phyloP scores from a whole-genome alignment of 169 alveolate genomes.

The Plasmodium coatneyi region DNA sequence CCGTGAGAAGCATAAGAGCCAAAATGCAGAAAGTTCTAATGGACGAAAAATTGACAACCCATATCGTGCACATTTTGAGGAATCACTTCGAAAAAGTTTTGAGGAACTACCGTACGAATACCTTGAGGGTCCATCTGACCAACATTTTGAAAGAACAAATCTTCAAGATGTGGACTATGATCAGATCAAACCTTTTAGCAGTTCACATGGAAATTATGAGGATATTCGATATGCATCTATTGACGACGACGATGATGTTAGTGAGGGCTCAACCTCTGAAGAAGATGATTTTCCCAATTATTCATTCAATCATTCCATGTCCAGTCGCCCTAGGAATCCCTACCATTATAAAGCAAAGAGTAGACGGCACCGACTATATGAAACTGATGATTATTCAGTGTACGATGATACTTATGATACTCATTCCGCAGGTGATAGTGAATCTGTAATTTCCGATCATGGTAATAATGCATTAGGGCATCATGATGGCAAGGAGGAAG shows the following conservation, averaged over 20 bases:
- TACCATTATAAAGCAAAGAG: background rate
- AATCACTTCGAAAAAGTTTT: background rate
- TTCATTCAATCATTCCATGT: background rate
- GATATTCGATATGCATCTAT: background rate
- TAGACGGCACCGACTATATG: background rate
- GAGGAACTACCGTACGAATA: background rate
- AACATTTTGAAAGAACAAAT: background rate
- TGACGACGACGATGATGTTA: conserved; percentile 12
- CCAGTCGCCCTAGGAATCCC: background rate
- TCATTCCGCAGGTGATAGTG: background rate
- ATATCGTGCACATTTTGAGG: background rate
- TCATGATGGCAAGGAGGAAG: background rate
- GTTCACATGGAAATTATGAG: background rate
- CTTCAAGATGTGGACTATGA: background rate
- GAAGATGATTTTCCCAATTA: background rate
- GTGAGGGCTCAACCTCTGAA: conserved; percentile 4
- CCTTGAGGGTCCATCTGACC: background rate
- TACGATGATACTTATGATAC: background rate
- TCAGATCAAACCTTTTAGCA: background rate
- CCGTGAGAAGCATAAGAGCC: background rate
- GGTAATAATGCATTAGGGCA: background rate
- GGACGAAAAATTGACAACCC: background rate
- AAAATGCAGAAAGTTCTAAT: background rate
- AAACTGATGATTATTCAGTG: background rate
- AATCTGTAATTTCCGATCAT: background rate